These are phyloP conservation scores for Rhizopogon vesiculosus DNA, from an alignment of 768 basidiomycete species.

Conservation along the genomic window DNA sequence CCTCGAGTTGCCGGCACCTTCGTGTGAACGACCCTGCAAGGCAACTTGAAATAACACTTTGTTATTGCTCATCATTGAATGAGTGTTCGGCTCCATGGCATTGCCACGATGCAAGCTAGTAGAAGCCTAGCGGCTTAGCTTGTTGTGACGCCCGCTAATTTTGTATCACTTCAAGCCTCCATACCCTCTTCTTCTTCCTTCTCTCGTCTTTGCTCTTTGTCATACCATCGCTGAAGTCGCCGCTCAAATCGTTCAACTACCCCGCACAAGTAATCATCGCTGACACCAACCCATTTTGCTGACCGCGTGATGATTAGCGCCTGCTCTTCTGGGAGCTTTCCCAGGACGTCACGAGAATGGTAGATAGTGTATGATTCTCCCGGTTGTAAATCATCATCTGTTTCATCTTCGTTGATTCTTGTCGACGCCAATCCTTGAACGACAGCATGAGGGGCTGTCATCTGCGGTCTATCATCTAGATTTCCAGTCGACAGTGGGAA, in stretches of 20 bases:
- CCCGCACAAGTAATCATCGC: conserved; percentile 42
- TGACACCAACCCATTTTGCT: conserved; percentile 52
- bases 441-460: background rate
- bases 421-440: conserved; percentile 7
- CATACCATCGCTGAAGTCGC: conserved; percentile 51
- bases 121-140: too few relatives aligned
- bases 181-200: conserved; percentile 7
- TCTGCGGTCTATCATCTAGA: background rate
- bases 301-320: conserved; percentile 46
- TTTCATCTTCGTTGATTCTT: background rate
- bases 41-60: background rate
- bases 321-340: conserved; percentile 49
- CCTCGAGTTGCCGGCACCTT: background rate
- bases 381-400: conserved; percentile 32
- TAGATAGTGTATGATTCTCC: conserved; percentile 64
- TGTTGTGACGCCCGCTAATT: background rate
- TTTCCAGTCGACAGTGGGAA: conserved; percentile 32
- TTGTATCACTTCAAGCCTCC: background rate
- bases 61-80: background rate
- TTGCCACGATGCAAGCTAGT: background rate
- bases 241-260: conserved; percentile 67
- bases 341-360: conserved; percentile 61
- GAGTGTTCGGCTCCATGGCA: background rate
- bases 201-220: conserved; percentile 18
- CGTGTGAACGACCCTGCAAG: background rate